A percentile compares a stretch with the other conserved stretches of the same genome.
Evolutionary conservation across 805 yeast species (phyloP).

Genomic region (Starmerella roubikii): DNA sequence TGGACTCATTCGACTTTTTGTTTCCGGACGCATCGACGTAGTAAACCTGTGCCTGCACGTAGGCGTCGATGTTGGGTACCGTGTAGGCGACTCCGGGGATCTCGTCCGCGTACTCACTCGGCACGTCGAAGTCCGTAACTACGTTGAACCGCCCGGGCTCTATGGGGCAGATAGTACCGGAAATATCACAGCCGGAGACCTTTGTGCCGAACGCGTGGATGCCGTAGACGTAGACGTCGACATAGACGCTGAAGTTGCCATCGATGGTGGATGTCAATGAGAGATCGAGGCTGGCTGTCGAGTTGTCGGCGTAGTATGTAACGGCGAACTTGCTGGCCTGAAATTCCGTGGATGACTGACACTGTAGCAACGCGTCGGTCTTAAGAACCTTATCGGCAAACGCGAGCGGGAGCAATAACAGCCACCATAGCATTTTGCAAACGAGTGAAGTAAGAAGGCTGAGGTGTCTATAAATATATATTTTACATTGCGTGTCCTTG

Average conservation of each 20-base stretch:
- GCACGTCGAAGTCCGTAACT: constrained; percentile 34
- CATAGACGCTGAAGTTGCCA: constrained; percentile 53
- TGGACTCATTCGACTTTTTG: constrained; percentile 26
- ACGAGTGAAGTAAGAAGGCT: no score
- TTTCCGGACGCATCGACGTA: constrained; percentile 31
- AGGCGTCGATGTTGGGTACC: constrained; percentile 88
- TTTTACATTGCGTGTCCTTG: no score
- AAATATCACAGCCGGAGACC: constrained; percentile 51
- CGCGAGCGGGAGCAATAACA: constrained; percentile 7
- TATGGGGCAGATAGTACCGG: constrained; percentile 62
- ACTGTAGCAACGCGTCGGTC: constrained; percentile 66
- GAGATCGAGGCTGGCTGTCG: constrained; percentile 49
- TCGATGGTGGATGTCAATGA: constrained; percentile 68
- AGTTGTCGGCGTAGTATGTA: constrained; percentile 50
- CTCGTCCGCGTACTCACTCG: constrained; percentile 29
- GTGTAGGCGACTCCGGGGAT: constrained; percentile 80
- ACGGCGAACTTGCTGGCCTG: constrained; percentile 78
- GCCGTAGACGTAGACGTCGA: constrained; percentile 69
- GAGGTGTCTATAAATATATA: no score
- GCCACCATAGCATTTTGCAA: background rate
- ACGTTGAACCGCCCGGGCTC: constrained; percentile 77
- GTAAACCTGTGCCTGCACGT: constrained; percentile 61
- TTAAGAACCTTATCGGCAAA: constrained; percentile 26
- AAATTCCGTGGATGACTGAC: constrained; percentile 81
- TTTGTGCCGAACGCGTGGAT: constrained; percentile 42